phyloP scores from a whole-genome alignment of 2,329 filamentous ascomycete species.

The Cercospora sp. region DNA sequence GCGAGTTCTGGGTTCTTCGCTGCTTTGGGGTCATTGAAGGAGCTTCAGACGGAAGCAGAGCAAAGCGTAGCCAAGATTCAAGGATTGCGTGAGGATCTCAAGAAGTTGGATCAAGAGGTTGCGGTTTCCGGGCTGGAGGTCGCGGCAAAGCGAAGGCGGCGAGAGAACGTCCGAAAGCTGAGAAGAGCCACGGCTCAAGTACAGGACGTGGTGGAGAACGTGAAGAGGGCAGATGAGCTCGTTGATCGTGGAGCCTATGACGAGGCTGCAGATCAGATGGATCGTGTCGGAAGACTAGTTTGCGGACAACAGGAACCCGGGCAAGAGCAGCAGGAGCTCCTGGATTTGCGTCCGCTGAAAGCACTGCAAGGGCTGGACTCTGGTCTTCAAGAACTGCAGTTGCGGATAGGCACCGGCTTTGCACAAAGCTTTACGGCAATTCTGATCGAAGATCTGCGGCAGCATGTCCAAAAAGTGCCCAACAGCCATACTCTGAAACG shows the following conservation, averaged over 20 bases:
- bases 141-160: slow-evolving; percentile 75
- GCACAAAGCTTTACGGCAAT: slow-evolving; percentile 77
- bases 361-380: slow-evolving; percentile 77
- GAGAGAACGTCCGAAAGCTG: slow-evolving; percentile 81
- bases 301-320: slow-evolving; percentile 62
- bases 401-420: slow-evolving; percentile 82
- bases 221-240: slow-evolving; percentile 73
- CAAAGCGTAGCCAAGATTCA: slow-evolving; percentile 89
- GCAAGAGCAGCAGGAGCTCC: slow-evolving; percentile 41
- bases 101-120: slow-evolving; percentile 81
- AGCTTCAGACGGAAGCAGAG: slow-evolving; percentile 87
- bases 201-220: slow-evolving; percentile 71
- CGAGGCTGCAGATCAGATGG: slow-evolving; percentile 73
- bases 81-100: slow-evolving; percentile 73
- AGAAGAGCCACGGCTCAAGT: slow-evolving; percentile 82
- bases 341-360: slow-evolving; percentile 73
- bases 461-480: slow-evolving; percentile 75
- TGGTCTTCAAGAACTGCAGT: slow-evolving; percentile 73
- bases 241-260: slow-evolving; percentile 85
- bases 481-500: slow-evolving; percentile 73
- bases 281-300: slow-evolving; percentile 75
- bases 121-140: slow-evolving; percentile 82
- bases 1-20: slow-evolving; percentile 97
- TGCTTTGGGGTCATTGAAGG: slow-evolving; percentile 83
- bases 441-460: slow-evolving; percentile 74